Evolutionary conservation across 1,284 basidiomycete species (phyloP).

Genomic region (Ganoderma resinaceum): DNA sequence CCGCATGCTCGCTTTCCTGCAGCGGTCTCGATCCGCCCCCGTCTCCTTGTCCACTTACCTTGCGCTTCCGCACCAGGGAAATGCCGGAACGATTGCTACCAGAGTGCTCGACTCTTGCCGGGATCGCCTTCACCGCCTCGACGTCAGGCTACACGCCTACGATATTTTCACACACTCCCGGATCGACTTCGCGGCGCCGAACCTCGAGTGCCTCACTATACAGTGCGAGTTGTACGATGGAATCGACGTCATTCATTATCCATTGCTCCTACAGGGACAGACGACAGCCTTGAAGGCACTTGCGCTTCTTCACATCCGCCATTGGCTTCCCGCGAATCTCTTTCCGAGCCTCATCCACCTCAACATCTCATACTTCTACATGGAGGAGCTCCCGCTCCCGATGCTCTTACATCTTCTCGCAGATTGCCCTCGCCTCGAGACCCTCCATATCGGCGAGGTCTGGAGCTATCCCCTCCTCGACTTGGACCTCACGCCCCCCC

Average conservation of each 20-base stretch:
- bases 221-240: conserved; percentile 16
- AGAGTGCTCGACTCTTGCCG: conserved; percentile 4
- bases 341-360: conserved; percentile 22
- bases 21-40: conserved; percentile 16
- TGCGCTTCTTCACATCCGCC: conserved; percentile 17
- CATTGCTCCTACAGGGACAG: conserved; percentile 15
- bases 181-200: conserved; percentile 16
- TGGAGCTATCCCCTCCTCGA: conserved; percentile 19
- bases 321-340: conserved; percentile 20
- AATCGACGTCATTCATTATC: conserved; percentile 5
- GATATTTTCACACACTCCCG: conserved; percentile 18
- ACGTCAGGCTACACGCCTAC: conserved; percentile 16
- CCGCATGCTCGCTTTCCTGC: conserved; percentile 13
- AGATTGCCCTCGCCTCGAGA: conserved; percentile 15
- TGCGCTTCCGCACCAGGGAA: conserved; percentile 5
- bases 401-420: conserved; percentile 16
- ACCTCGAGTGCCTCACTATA: conserved; percentile 17
- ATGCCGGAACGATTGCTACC: background rate
- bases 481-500: conserved; percentile 13
- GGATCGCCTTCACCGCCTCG: conserved; percentile 17
- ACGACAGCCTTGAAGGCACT: conserved; percentile 15
- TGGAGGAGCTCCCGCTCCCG: conserved; percentile 20
- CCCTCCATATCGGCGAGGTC: conserved; percentile 15
- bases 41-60: conserved; percentile 17
- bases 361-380: conserved; percentile 24